Evolutionary conservation across 352 stramenopile species (phyloP).

Genomic region (Phytophthora uliginosa): DNA sequence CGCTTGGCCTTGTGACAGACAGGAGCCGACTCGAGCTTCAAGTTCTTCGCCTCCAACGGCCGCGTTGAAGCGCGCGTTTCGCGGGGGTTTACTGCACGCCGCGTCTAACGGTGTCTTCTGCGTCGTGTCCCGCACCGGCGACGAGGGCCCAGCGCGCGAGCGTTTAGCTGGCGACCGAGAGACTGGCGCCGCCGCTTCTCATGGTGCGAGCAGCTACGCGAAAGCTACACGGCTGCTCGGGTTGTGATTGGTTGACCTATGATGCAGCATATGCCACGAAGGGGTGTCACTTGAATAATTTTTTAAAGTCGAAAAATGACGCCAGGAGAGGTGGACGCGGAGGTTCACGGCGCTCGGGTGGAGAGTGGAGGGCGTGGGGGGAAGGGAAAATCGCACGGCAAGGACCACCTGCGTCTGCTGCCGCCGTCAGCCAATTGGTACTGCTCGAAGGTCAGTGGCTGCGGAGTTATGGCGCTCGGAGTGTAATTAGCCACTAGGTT

Average conservation of each 20-base stretch:
- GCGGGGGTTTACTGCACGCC: neutral
- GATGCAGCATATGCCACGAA: neutral
- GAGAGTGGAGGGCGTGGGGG: neutral
- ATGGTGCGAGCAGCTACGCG: neutral
- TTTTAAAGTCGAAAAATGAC: neutral
- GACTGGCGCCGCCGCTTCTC: constrained; percentile 1
- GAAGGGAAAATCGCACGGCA: neutral
- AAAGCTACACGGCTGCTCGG: neutral
- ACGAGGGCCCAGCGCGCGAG: neutral
- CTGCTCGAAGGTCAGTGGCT: constrained; percentile 66
- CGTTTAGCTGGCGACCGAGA: neutral
- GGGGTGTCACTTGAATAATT: neutral
- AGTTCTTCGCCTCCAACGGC: neutral
- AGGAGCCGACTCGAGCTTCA: neutral
- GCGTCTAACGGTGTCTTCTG: neutral
- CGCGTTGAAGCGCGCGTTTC: neutral
- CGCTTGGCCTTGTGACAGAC: constrained; percentile 18
- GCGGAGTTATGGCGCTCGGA: neutral
- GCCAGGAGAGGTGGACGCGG: neutral
- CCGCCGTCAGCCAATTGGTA: constrained; percentile 84
- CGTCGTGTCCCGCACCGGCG: neutral
- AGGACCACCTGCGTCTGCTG: constrained; percentile 50
- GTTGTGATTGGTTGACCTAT: neutral
- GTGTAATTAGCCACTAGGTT: neutral
- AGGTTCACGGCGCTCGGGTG: neutral